Conservation (phyloP, 2,329 filamentous ascomycete genomes). For the Harringtonia lauricola region DNA sequence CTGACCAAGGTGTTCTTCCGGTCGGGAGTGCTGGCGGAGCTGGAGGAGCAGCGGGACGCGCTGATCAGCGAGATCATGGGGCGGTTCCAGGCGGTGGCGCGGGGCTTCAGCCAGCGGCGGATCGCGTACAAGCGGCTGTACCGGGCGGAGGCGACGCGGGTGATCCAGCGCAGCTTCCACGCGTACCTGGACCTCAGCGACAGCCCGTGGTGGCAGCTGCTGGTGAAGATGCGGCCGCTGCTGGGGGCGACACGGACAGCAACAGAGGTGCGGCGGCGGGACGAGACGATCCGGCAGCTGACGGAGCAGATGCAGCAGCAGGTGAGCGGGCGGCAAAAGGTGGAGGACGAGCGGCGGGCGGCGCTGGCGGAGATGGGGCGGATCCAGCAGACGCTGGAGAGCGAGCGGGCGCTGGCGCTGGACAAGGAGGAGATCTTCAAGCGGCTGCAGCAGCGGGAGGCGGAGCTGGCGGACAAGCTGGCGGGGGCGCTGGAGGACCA, state of each 20-base stretch:
- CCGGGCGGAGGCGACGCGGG: slow-evolving; percentile 83
- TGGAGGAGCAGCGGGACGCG: slow-evolving; percentile 90
- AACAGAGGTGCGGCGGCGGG: slow-evolving; percentile 86
- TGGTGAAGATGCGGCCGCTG: slow-evolving; percentile 89
- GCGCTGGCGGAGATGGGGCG: slow-evolving; percentile 79
- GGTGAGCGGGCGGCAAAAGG: slow-evolving; percentile 57
- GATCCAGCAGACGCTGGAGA: slow-evolving; percentile 89
- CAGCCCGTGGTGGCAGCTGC: slow-evolving; percentile 95
- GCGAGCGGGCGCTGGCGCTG: slow-evolving; percentile 84
- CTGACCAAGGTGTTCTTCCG: slow-evolving; percentile 97
- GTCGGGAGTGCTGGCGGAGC: slow-evolving; percentile 85
- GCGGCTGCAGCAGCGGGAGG: slow-evolving; percentile 82
- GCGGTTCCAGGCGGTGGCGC: slow-evolving; percentile 81
- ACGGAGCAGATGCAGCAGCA: slow-evolving; percentile 76
- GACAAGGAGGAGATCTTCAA: slow-evolving; percentile 99
- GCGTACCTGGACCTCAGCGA: slow-evolving; percentile 82
- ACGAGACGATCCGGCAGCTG: slow-evolving; percentile 83
- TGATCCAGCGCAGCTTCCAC: slow-evolving; percentile 90
- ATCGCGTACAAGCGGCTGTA: slow-evolving; percentile 90
- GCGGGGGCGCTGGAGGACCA: slow-evolving; percentile 88
- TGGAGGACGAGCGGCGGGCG: slow-evolving; percentile 86
- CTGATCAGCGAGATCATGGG: slow-evolving; percentile 92
- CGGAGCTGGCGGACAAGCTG: slow-evolving; percentile 86
- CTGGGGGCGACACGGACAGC: slow-evolving; percentile 86
- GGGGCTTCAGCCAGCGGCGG: slow-evolving; percentile 80